Base-by-base conservation (phyloP, 352 stramenopile genomes). In the Elongisporangium anandrum region DNA sequence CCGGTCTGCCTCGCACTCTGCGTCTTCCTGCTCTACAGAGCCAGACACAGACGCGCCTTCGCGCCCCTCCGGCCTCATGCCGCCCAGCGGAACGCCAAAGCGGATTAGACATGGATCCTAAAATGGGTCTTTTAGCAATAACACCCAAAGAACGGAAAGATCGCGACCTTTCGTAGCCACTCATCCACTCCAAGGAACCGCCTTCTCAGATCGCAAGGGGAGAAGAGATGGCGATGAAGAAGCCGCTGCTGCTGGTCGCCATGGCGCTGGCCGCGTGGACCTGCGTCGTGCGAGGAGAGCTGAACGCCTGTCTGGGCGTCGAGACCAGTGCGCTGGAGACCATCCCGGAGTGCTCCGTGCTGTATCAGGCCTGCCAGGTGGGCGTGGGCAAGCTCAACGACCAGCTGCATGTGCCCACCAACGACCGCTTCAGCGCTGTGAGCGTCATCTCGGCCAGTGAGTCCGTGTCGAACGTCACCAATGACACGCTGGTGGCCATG, bases 391-490 rank as follows among this genome's bases (percentile, higher is more conserved):
- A 74, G 52, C 72, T 91, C 38, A 89, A 85, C 60, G 55, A 77
- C 55, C 73, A 90, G 63, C 67, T 88, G 1, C 56, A 64, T 2
- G 34, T 57, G 47, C 26, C 58, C 0, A 48, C 21, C 4, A 56
- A 50, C 9, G 66, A 66, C 15, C 24, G 45, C 21, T 75, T 81
- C 48, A 70, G 77, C 47, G 72, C 77, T 5, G 79, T 90, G 45
- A 87, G 72, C 57, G 53, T 92, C 54, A 66, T 89, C 17, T 89
- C 81, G 22, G 81, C 81, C n/a, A 88, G 72, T 39, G 66, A 86
- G 41, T 85, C 75, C 21, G 68, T 63, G 57, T 69, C 57, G 23
- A 63, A 73, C 49, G 38, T 60, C 34, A 68, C 70, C 5, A 74
- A 76, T 13, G 66, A 65, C 57, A 81, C 67, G 34, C 72, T 77